Evolutionary conservation across 805 yeast genomes (phyloP).

Genomic region (Candida nemodendra): DNA sequence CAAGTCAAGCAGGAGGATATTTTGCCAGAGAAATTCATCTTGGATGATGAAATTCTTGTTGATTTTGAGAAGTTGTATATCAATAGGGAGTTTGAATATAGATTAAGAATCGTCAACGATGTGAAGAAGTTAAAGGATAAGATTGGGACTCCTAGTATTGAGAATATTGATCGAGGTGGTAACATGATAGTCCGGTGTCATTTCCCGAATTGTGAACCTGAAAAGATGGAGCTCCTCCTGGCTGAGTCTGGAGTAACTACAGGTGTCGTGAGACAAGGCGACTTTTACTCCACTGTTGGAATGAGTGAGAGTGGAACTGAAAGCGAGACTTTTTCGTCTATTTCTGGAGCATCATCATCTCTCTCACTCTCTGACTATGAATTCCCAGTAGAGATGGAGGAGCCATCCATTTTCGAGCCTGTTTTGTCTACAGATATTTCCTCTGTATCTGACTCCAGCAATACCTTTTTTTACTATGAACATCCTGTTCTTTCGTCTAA

Average conservation of each 20-base stretch:
- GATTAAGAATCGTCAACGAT: constrained; percentile 19
- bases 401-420: constrained; percentile 3
- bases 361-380: background rate
- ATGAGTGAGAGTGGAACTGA: background rate
- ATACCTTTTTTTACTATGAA: constrained; percentile 10
- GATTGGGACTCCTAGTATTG: constrained; percentile 44
- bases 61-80: constrained; percentile 34
- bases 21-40: constrained; percentile 35
- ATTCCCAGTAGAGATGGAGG: background rate
- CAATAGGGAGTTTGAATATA: constrained; percentile 17
- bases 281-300: background rate
- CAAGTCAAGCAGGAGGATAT: constrained; percentile 5
- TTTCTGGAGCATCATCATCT: background rate
- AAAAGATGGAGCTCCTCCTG: constrained; percentile 54
- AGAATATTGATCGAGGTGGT: constrained; percentile 43
- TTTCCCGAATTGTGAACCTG: constrained; percentile 71
- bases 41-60: constrained; percentile 44
- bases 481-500: constrained; percentile 17
- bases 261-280: constrained; percentile 43
- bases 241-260: constrained; percentile 57
- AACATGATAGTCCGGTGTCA: constrained; percentile 40
- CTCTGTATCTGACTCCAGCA: constrained; percentile 11
- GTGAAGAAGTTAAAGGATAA: constrained; percentile 21
- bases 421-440: constrained; percentile 12
- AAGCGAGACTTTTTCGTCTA: constrained; percentile 2